Conservation (phyloP, 352 stramenopile genomes). For the Paralagenidium karlingii region DNA sequence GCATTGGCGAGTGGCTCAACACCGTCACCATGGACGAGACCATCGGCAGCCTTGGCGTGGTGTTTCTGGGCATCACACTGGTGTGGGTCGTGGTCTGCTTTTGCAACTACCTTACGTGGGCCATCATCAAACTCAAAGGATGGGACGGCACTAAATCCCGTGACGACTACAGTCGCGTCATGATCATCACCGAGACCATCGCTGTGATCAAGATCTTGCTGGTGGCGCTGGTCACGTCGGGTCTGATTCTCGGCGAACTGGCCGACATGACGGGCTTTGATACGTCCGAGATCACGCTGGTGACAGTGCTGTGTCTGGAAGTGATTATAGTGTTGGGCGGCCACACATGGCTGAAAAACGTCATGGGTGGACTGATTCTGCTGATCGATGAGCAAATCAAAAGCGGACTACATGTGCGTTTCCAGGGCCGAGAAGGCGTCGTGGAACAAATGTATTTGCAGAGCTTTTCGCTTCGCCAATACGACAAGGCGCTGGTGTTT, state of each 20-base stretch:
- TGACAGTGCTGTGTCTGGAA: constrained; percentile 69
- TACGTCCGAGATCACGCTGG: constrained; percentile 62
- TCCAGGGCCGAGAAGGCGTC: constrained; percentile 66
- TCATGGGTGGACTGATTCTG: constrained; percentile 68
- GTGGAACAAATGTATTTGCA: constrained; percentile 74
- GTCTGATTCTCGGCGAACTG: constrained; percentile 76
- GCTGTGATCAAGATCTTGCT: constrained; percentile 72
- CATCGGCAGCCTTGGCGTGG: constrained; percentile 33
- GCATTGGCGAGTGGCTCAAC: too few species aligned
- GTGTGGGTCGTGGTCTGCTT: constrained; percentile 72
- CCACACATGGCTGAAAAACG: constrained; percentile 76
- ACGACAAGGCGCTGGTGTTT: constrained; percentile 70
- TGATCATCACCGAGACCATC: constrained; percentile 82
- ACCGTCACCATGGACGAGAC: too few species aligned
- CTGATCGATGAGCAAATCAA: constrained; percentile 78
- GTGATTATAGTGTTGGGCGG: constrained; percentile 65
- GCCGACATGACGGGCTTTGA: constrained; percentile 67
- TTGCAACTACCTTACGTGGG: constrained; percentile 76
- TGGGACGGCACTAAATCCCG: constrained; percentile 56
- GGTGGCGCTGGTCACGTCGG: constrained; percentile 71
- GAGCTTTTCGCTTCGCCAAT: constrained; percentile 65
- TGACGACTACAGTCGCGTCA: constrained; percentile 74
- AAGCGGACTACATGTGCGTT: constrained; percentile 53
- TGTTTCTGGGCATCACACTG: constrained; percentile 57
- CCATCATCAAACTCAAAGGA: constrained; percentile 63